A percentile compares a stretch with the other conserved stretches of the same genome.
Conservation (phyloP, 2,329 filamentous ascomycete genomes). For the Macrophomina phaseolina region DNA sequence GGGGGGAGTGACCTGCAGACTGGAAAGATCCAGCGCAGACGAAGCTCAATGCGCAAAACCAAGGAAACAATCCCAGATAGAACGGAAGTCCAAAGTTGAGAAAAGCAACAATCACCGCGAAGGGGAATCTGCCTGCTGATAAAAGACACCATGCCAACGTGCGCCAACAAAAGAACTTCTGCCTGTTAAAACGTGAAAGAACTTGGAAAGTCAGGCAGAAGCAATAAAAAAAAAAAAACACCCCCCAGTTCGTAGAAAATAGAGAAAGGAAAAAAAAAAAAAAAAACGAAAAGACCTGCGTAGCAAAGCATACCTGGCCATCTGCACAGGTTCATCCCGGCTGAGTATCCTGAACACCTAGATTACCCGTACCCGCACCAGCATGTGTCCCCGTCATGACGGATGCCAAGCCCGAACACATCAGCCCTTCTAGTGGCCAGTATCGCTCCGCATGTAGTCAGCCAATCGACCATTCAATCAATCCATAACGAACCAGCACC, state of each 20-base stretch:
- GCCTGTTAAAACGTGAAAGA: neutral
- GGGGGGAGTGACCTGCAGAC: neutral
- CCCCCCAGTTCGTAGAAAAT: neutral
- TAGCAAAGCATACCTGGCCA: conserved; percentile 18
- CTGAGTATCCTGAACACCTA: conserved; percentile 11
- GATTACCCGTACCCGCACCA: conserved; percentile 15
- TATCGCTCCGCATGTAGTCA: conserved; percentile 2
- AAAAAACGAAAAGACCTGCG: neutral
- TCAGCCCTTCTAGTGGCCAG: conserved; percentile 8
- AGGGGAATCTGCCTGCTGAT: conserved; percentile 27
- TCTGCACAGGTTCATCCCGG: conserved; percentile 18
- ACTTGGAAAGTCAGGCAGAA: conserved; percentile 12
- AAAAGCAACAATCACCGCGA: conserved; percentile 24
- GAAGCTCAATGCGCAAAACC: neutral
- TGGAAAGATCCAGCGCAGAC: neutral
- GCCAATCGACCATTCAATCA: neutral
- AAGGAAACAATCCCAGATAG: neutral
- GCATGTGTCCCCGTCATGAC: conserved; percentile 13
- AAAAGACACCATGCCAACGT: conserved; percentile 21
- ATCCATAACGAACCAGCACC: conserved; percentile 6
- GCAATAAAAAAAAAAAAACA: neutral
- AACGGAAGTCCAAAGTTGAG: neutral
- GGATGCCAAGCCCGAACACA: conserved; percentile 14
- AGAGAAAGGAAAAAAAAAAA: conserved; percentile 4
- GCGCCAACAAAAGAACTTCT: conserved; percentile 18